These are phyloP conservation scores for Quercus cerris DNA, from an alignment of 306 rosid species.

Conservation along the genomic window DNA sequence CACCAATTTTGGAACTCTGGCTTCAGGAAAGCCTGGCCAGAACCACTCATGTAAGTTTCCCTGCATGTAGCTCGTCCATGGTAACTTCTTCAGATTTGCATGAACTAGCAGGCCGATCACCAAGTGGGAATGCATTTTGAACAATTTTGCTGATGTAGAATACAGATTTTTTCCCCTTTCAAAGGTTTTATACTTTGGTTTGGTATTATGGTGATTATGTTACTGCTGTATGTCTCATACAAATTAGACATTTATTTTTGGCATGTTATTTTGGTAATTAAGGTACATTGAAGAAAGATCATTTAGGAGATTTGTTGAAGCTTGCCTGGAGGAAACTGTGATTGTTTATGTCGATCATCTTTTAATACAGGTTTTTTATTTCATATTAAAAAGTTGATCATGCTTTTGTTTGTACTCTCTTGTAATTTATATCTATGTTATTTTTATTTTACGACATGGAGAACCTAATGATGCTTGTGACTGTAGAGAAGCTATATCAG, in stretches of 20 bases:
- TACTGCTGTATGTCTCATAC: not conserved
- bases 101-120: too few relatives aligned
- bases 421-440: not conserved
- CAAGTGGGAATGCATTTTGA: not conserved
- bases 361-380: conserved; percentile 65
- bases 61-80: too few relatives aligned
- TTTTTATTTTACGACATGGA: conserved; percentile 20
- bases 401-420: conserved; percentile 13
- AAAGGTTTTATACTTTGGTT: not conserved
- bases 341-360: conserved; percentile 88
- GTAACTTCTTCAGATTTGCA: too few relatives aligned
- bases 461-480: conserved; percentile 20
- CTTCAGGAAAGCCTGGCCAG: not conserved
- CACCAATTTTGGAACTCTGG: not conserved
- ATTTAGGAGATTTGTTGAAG: conserved; percentile 96
- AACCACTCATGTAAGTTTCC: too few relatives aligned
- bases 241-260: not conserved
- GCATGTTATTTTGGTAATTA: conserved; percentile 21
- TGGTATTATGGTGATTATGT: not conserved
- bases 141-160: conserved; percentile 1
- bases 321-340: conserved; percentile 95
- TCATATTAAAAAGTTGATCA: not conserved
- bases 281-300: conserved; percentile 99
- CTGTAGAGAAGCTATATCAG: conserved; percentile 80
- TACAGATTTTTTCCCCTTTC: not conserved